Base-by-base conservation (phyloP, 768 basidiomycete genomes). In the Basidioascus undulatus region DNA sequence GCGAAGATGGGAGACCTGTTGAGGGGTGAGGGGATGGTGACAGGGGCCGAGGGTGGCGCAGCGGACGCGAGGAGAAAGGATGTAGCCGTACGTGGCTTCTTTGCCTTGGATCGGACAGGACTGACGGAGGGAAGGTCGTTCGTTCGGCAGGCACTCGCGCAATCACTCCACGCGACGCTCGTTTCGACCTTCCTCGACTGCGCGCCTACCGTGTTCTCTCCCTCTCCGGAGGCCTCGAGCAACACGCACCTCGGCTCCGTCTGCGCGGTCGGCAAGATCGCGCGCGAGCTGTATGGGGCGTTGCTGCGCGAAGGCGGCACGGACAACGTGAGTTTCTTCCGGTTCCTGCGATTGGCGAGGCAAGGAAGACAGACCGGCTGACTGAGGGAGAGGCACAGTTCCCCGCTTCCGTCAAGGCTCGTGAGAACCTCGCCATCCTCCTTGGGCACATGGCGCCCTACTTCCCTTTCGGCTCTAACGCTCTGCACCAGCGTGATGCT, bases 181-280 rank as follows among this genome's bases (percentile, higher is more conserved):
- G 61, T 83, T 2, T 74, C 82, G 18, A 74, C 78, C 2, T 81
- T 83, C 58, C 68, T 96, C 18, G 87, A 96, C 55, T 71, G 71
- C 47, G 81, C 82, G 4, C 81, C 87, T 2, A 54, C 68, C 12
- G 78, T 77, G 2, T 87, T 89, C 58, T 67, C 73, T 4, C 76
- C 79, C 0, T 39, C 13, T 40, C 39, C 28, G 1, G 18, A 18
- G 13, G 26, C 39, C 9, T 7, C 31, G 12, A 31, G 26, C 9
- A 41, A 46, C 12, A 30, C 35, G 20, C 32, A 48, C 21, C 28
- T 47, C 6, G 32, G 27, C 13, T 46, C 42, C 7, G 59, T 82
- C 13, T 44, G 66, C n/a, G 65, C 67, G 1, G 64, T 74, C 5
- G 62, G 63, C 23, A 63, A 65, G 43, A 70, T 83, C 46, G 61